phyloP scores from a whole-genome alignment of 2,329 filamentous ascomycete genomes.

The Alternaria alternata region DNA sequence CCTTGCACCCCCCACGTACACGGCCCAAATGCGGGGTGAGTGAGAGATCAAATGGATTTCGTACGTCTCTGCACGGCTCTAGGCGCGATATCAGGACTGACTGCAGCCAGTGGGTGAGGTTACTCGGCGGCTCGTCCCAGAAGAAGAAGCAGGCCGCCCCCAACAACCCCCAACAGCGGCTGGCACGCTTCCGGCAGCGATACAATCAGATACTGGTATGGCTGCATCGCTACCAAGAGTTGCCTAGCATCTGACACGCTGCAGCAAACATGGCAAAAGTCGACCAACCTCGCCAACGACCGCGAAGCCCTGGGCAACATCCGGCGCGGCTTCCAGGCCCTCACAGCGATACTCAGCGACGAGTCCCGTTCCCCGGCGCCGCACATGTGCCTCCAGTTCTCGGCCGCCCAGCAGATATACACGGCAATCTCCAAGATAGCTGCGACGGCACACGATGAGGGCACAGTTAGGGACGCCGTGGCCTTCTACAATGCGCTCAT shows the following conservation, averaged over 20 bases:
- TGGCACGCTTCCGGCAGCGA: conserved; percentile 67
- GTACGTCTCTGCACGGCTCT: conserved; percentile 18
- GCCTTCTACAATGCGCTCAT: conserved; percentile 89
- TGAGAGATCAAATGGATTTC: conserved; percentile 37
- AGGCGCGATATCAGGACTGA: conserved; percentile 25
- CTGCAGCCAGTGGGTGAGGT: conserved; percentile 63
- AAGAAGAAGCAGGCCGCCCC: conserved; percentile 61
- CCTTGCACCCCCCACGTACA: conserved; percentile 29
- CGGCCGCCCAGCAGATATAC: conserved; percentile 86
- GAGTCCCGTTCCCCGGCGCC: conserved; percentile 88
- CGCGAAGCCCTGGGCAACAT: conserved; percentile 60
- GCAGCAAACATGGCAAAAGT: conserved; percentile 68
- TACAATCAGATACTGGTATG: conserved; percentile 66
- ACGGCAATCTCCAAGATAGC: conserved; percentile 89
- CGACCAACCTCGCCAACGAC: conserved; percentile 60
- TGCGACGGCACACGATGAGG: conserved; percentile 82
- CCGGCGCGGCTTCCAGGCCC: conserved; percentile 62
- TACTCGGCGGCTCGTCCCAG: conserved; percentile 64
- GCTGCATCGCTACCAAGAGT: neutral
- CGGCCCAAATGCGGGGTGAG: conserved; percentile 36
- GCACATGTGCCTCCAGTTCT: conserved; percentile 90
- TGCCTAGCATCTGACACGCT: conserved; percentile 20
- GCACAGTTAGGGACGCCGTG: conserved; percentile 84
- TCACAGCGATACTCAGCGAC: conserved; percentile 78
- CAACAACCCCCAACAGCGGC: conserved; percentile 66